A percentile compares a stretch with the other conserved stretches of the same genome.
Conservation (phyloP, 2,329 filamentous ascomycete genomes). For the Emmonsiellopsis sp. region DNA sequence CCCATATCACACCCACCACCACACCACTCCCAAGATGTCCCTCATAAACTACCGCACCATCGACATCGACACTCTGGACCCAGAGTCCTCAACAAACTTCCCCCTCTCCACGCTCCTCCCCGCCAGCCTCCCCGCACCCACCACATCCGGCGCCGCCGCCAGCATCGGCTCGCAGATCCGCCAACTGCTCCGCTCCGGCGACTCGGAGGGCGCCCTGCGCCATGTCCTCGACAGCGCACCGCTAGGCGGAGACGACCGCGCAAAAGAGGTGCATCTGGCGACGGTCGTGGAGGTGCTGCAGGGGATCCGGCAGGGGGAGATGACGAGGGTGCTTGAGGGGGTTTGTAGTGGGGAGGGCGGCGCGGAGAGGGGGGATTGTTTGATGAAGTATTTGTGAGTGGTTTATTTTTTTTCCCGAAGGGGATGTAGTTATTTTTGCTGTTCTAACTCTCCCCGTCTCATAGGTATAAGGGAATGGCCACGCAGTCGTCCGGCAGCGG, state of each 20-base stretch:
- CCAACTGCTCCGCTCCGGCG: conserved; percentile 77
- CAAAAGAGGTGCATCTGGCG: conserved; percentile 76
- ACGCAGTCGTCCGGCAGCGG: conserved; percentile 26
- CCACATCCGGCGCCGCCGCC: conserved; percentile 69
- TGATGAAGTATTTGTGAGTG: conserved; percentile 95
- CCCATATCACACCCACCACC: conserved; percentile 1
- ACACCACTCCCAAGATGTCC: conserved; percentile 25
- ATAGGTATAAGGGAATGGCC: conserved; percentile 85
- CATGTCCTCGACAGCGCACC: conserved; percentile 79
- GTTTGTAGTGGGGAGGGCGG: conserved; percentile 74
- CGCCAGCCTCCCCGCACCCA: conserved; percentile 56
- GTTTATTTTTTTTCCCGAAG: neutral
- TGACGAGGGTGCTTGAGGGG: conserved; percentile 76
- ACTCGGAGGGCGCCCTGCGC: conserved; percentile 76
- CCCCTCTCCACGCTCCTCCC: conserved; percentile 76
- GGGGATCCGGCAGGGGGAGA: conserved; percentile 92
- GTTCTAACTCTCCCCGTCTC: neutral
- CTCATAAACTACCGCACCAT: conserved; percentile 70
- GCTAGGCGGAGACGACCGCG: conserved; percentile 44
- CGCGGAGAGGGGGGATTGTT: conserved; percentile 74
- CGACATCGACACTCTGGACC: conserved; percentile 85
- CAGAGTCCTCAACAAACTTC: conserved; percentile 87
- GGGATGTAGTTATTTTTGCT: neutral
- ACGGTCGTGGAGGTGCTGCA: conserved; percentile 90
- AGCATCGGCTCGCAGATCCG: conserved; percentile 71